Evolutionary conservation across 768 basidiomycete genomes (phyloP).

Genomic region (Daedalea quercina): DNA sequence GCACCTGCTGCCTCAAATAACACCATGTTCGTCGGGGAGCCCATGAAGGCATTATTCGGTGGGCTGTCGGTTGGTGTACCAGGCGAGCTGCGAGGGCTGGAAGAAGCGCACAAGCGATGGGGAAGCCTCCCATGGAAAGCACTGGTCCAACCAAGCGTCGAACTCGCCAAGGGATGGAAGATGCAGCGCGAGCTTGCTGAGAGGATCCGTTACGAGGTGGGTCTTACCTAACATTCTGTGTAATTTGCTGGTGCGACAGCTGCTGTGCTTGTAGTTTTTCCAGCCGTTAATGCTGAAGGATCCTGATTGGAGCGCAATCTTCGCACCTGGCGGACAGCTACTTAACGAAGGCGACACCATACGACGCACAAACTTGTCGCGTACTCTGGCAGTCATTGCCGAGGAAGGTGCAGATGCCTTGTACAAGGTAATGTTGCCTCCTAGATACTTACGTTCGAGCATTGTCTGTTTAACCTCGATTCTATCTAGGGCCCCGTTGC

Average conservation of each 20-base stretch:
- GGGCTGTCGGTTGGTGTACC: constrained; percentile 89
- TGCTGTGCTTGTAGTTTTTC: constrained; percentile 28
- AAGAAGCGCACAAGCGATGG: constrained; percentile 79
- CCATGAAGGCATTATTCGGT: constrained; percentile 54
- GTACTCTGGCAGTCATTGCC: constrained; percentile 70
- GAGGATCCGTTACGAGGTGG: constrained; percentile 53
- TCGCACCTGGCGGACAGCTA: constrained; percentile 70
- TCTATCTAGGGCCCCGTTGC: constrained; percentile 66
- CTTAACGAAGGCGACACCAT: constrained; percentile 73
- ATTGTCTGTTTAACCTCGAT: not conserved
- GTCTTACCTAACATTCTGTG: not conserved
- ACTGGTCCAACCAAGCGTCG: constrained; percentile 68
- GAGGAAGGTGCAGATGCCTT: constrained; percentile 73
- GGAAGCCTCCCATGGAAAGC: constrained; percentile 74
- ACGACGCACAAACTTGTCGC: constrained; percentile 64
- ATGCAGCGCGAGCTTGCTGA: constrained; percentile 72
- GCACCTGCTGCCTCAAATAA: constrained; percentile 67
- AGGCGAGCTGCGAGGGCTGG: constrained; percentile 83
- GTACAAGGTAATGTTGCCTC: constrained; percentile 50
- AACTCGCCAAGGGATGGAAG: constrained; percentile 73
- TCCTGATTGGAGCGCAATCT: constrained; percentile 77
- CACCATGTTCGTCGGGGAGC: constrained; percentile 66
- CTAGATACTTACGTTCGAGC: constrained; percentile 7
- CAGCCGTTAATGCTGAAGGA: constrained; percentile 52
- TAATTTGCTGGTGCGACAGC: constrained; percentile 2